A percentile compares a stretch with the other conserved stretches of the same genome.
Conservation (phyloP, 768 basidiomycete species). For the Macrolepiota dolichaula region DNA sequence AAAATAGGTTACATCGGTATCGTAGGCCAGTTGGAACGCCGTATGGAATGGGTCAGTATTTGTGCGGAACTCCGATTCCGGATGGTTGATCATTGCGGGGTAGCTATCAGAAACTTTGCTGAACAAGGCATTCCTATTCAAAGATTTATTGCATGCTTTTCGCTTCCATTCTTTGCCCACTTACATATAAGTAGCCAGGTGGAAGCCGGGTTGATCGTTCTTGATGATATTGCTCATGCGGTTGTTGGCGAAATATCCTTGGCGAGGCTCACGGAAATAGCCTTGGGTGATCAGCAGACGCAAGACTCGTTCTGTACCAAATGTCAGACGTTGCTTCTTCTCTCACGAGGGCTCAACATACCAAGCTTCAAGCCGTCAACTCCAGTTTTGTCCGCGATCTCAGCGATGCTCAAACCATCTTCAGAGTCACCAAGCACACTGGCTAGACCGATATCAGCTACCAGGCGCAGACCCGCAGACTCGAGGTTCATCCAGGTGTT, state of each 20-base stretch:
- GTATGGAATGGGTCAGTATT: constrained; percentile 32
- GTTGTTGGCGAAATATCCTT: constrained; percentile 35
- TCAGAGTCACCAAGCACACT: constrained; percentile 30
- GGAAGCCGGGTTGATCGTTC: constrained; percentile 30
- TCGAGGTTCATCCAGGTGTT: constrained; percentile 32
- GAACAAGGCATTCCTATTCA: constrained; percentile 32
- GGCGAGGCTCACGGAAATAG: constrained; percentile 33
- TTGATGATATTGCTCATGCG: constrained; percentile 32
- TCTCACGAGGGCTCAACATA: constrained; percentile 10
- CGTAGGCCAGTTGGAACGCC: constrained; percentile 34
- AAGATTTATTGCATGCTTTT: background rate
- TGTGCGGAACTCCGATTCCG: constrained; percentile 29
- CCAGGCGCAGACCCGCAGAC: constrained; percentile 29
- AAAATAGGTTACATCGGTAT: constrained; percentile 33
- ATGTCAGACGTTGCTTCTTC: background rate
- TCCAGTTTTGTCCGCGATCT: constrained; percentile 29
- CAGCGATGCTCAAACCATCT: constrained; percentile 28
- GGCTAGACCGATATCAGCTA: constrained; percentile 31
- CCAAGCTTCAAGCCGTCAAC: constrained; percentile 33
- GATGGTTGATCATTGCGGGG: constrained; percentile 31
- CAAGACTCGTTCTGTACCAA: constrained; percentile 26
- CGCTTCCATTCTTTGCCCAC: background rate
- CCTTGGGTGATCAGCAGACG: constrained; percentile 33
- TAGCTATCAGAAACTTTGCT: constrained; percentile 29
- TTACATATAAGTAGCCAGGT: constrained; percentile 35